These are phyloP conservation scores for Tulasnella sp. DNA, from an alignment of 768 basidiomycete species.

Conservation along the genomic window DNA sequence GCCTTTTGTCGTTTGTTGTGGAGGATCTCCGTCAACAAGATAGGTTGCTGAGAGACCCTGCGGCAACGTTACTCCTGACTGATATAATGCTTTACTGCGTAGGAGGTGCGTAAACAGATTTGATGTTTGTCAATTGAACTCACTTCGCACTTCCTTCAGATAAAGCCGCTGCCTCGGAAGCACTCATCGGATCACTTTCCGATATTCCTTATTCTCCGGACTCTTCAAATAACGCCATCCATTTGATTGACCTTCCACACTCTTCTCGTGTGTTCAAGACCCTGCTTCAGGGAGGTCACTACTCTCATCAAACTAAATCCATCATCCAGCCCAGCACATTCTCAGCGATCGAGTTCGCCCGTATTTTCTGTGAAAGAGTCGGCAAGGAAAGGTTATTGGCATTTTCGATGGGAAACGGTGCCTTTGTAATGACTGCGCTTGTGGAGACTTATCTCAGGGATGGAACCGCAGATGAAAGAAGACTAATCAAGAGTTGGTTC, in stretches of 20 bases:
- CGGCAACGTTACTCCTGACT: conserved; percentile 60
- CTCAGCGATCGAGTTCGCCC: conserved; percentile 48
- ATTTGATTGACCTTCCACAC: conserved; percentile 72
- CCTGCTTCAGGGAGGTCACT: conserved; percentile 84
- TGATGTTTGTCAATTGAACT: not conserved
- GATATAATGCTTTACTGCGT: conserved; percentile 79
- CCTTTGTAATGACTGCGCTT: conserved; percentile 64
- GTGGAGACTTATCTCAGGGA: conserved; percentile 40
- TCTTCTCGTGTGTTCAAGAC: conserved; percentile 77
- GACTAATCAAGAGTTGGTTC: conserved; percentile 48
- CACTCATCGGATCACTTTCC: conserved; percentile 47
- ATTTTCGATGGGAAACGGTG: conserved; percentile 50
- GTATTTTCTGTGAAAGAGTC: conserved; percentile 40
- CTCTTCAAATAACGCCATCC: conserved; percentile 33
- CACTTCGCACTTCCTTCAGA: conserved; percentile 33
- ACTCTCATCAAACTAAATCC: conserved; percentile 44
- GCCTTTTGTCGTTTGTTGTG: conserved; percentile 55
- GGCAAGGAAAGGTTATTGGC: conserved; percentile 38
- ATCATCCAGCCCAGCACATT: conserved; percentile 43
- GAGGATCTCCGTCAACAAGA: conserved; percentile 51
- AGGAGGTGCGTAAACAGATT: conserved; percentile 46
- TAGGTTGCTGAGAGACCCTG: conserved; percentile 55
- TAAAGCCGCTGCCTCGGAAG: conserved; percentile 47
- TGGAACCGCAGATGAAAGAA: conserved; percentile 29
- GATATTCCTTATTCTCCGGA: conserved; percentile 38